phyloP scores from a whole-genome alignment of 768 basidiomycete genomes.

The Boletus edulis region DNA sequence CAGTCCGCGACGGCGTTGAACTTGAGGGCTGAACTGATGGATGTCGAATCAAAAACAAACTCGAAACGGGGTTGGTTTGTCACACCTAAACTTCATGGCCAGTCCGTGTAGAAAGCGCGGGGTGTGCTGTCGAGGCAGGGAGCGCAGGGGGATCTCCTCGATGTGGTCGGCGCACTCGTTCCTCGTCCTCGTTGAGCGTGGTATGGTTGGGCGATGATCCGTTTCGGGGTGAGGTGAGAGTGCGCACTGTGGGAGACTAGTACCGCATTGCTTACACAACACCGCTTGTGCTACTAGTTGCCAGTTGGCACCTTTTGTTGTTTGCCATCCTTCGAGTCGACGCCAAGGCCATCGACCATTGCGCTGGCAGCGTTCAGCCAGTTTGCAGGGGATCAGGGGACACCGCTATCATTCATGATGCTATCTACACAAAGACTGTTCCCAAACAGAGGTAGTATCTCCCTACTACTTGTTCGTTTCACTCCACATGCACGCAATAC shows the following conservation, averaged over 20 bases:
- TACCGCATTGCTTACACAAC: background rate
- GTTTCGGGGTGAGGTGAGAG: background rate
- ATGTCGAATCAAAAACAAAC: background rate
- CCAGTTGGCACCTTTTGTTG: no score
- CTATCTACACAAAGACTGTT: background rate
- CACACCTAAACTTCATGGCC: slow-evolving; percentile 38
- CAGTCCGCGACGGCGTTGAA: slow-evolving; percentile 91
- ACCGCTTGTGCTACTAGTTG: no score
- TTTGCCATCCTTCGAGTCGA: no score
- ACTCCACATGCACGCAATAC: background rate
- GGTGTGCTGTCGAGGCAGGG: background rate
- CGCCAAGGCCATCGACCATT: no score
- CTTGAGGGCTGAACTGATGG: slow-evolving; percentile 71
- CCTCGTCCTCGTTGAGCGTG: slow-evolving; percentile 1
- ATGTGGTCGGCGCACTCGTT: background rate
- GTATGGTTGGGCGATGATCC: slow-evolving; percentile 6
- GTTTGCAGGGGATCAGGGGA: no score
- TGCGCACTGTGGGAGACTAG: background rate
- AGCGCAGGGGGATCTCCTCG: slow-evolving; percentile 28
- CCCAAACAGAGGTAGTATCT: background rate
- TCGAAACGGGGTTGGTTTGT: background rate
- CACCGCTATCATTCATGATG: background rate
- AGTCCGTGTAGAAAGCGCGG: slow-evolving; percentile 9
- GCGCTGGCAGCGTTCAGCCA: no score
- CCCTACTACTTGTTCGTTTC: no score